These are phyloP conservation scores for Talaromyces proteolyticus DNA, from an alignment of 495 filamentous ascomycete genomes.

Conservation along the genomic window DNA sequence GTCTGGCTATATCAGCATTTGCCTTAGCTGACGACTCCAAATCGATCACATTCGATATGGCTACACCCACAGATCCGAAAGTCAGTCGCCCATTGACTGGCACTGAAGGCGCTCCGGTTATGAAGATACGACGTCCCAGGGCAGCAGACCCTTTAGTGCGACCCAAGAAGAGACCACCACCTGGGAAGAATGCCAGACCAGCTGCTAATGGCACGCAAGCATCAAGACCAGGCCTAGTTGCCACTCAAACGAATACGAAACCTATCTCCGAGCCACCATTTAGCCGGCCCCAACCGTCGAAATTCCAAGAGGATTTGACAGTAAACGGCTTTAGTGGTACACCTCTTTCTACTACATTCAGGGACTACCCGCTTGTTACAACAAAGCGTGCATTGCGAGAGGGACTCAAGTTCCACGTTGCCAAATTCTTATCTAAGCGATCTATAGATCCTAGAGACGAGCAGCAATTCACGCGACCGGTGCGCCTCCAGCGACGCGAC, in stretches of 20 bases:
- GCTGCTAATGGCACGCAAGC: constrained; percentile 9
- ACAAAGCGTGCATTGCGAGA: constrained; percentile 77
- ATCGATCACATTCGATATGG: constrained; percentile 30
- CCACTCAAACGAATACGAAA: constrained; percentile 3
- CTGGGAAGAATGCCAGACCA: constrained; percentile 14
- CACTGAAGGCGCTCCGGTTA: constrained; percentile 28
- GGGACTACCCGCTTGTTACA: constrained; percentile 68
- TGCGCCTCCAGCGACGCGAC: constrained; percentile 83
- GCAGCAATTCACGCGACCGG: constrained; percentile 77
- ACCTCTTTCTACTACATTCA: constrained; percentile 40
- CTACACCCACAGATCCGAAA: constrained; percentile 27
- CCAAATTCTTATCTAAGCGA: constrained; percentile 62
- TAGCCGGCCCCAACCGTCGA: constrained; percentile 5
- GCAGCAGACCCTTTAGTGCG: constrained; percentile 63
- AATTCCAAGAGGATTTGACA: constrained; percentile 29
- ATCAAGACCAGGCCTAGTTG: constrained; percentile 3
- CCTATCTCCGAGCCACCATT: constrained; percentile 8
- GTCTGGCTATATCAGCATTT: too few species aligned
- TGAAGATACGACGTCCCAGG: constrained; percentile 41
- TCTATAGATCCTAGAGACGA: constrained; percentile 67
- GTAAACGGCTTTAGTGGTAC: constrained; percentile 57
- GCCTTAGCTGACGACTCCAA: too few species aligned
- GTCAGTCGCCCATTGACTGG: constrained; percentile 23
- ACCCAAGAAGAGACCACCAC: constrained; percentile 45
- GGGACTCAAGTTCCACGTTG: constrained; percentile 79